Percentiles rank a stretch among this genome's conserved stretches.
Evolutionary conservation across 2,329 filamentous ascomycete genomes (phyloP).

Genomic region (Fusarium abutilonis): DNA sequence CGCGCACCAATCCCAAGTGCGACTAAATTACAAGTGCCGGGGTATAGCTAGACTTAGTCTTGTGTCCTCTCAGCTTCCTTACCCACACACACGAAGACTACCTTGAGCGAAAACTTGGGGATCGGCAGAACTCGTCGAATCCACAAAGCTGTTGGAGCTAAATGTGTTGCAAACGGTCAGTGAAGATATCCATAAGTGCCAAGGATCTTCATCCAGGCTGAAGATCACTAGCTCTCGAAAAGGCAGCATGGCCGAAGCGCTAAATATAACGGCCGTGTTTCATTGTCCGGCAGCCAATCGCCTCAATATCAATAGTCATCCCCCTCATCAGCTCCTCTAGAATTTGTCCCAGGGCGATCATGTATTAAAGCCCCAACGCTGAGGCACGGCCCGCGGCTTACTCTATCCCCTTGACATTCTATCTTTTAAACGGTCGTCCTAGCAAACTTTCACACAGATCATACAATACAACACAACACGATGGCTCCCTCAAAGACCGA

Average conservation of each 20-base stretch:
- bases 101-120: not conserved
- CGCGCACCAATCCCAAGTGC: too few relatives aligned
- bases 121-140: not conserved
- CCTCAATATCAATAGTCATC: conserved; percentile 20
- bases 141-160: conserved; percentile 1
- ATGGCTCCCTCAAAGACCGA: conserved; percentile 28
- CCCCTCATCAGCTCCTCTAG: conserved; percentile 9
- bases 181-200: not conserved
- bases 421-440: not conserved
- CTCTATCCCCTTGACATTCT: conserved; percentile 18
- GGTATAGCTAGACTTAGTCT: too few relatives aligned
- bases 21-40: too few relatives aligned
- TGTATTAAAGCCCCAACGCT: conserved; percentile 16
- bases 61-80: too few relatives aligned
- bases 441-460: too few relatives aligned
- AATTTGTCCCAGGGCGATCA: conserved; percentile 7
- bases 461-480: not conserved
- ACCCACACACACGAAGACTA: not conserved
- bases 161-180: not conserved
- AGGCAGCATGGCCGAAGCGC: conserved; percentile 22
- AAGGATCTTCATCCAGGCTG: not conserved
- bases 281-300: conserved; percentile 17
- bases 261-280: conserved; percentile 1
- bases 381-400: conserved; percentile 11
- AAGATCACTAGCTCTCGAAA: conserved; percentile 8